Percentiles rank a stretch among this genome's conserved stretches.
phyloP scores from a whole-genome alignment of 108 stramenopile genomes.

The Cylindrotheca closterium region DNA sequence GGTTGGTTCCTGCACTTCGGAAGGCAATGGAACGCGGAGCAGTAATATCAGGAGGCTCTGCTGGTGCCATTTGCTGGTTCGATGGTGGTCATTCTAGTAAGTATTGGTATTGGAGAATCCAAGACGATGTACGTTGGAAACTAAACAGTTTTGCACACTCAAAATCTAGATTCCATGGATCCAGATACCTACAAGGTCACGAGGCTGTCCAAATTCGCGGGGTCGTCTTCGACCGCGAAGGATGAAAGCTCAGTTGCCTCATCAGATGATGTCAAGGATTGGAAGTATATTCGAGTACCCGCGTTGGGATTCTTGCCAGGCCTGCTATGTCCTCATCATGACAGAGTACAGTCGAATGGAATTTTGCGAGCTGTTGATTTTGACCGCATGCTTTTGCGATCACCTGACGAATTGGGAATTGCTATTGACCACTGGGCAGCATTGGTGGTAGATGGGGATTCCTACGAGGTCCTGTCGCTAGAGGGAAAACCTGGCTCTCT shows the following conservation, averaged over 20 bases:
- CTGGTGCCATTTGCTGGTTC: slow-evolving; percentile 90
- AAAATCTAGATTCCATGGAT: slow-evolving; percentile 47
- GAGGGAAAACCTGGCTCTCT: slow-evolving; percentile 18
- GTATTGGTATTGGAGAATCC: too few species aligned
- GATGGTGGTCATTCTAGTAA: slow-evolving; percentile 58
- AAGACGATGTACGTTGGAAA: too few species aligned
- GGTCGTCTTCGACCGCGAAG: neutral
- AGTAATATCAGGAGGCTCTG: slow-evolving; percentile 59
- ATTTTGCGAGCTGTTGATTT: slow-evolving; percentile 62
- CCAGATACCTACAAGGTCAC: slow-evolving; percentile 30
- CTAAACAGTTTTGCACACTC: too few species aligned
- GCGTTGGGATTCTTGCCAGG: slow-evolving; percentile 68
- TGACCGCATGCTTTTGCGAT: slow-evolving; percentile 60
- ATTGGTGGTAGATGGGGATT: slow-evolving; percentile 69
- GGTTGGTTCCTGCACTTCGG: slow-evolving; percentile 49
- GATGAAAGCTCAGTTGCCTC: slow-evolving; percentile 3
- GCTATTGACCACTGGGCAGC: slow-evolving; percentile 86
- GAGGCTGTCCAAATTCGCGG: slow-evolving; percentile 22
- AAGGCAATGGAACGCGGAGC: slow-evolving; percentile 31
- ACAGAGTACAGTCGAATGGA: slow-evolving; percentile 77
- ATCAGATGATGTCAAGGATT: slow-evolving; percentile 33
- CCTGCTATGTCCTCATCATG: slow-evolving; percentile 71
- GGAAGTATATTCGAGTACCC: slow-evolving; percentile 58
- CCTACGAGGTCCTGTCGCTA: slow-evolving; percentile 21
- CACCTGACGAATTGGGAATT: slow-evolving; percentile 44